A percentile compares a stretch with the other conserved stretches of the same genome.
Conservation (phyloP, 2,329 filamentous ascomycete genomes). For the Orbilia ellipsospora region DNA sequence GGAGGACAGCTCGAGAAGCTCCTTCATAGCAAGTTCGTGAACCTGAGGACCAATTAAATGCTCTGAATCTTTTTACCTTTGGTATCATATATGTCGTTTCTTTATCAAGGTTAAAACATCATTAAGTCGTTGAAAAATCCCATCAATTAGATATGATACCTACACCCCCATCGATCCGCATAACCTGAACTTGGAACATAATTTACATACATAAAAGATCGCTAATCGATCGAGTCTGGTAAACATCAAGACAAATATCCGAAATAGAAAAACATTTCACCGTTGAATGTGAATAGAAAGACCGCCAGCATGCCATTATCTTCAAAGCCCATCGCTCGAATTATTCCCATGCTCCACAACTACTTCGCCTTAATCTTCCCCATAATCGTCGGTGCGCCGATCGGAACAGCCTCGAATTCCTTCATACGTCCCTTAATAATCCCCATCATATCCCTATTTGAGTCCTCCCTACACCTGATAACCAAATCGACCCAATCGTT, state of each 20-base stretch:
- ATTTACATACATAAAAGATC: background rate
- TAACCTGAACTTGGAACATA: background rate
- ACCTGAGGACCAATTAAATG: constrained; percentile 11
- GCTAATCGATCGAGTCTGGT: constrained; percentile 1
- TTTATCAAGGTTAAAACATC: background rate
- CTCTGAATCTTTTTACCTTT: background rate
- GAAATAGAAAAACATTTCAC: background rate
- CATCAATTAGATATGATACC: constrained; percentile 1
- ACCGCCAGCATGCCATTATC: background rate
- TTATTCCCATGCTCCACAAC: constrained; percentile 18
- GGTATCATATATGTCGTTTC: background rate
- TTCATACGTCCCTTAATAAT: constrained; percentile 88
- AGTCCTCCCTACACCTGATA: constrained; percentile 86
- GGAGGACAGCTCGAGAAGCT: constrained; percentile 65
- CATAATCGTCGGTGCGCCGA: constrained; percentile 93
- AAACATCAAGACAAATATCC: background rate
- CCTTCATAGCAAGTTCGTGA: constrained; percentile 65
- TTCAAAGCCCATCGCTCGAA: background rate
- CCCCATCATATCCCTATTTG: constrained; percentile 89
- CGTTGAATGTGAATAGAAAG: background rate
- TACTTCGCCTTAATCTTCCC: constrained; percentile 78
- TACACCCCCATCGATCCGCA: background rate
- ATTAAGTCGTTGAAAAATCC: background rate
- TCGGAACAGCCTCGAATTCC: constrained; percentile 77
- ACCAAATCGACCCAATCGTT: constrained; percentile 96